Conservation (phyloP, 805 yeast genomes). For the Hanseniaspora taiwanica region DNA sequence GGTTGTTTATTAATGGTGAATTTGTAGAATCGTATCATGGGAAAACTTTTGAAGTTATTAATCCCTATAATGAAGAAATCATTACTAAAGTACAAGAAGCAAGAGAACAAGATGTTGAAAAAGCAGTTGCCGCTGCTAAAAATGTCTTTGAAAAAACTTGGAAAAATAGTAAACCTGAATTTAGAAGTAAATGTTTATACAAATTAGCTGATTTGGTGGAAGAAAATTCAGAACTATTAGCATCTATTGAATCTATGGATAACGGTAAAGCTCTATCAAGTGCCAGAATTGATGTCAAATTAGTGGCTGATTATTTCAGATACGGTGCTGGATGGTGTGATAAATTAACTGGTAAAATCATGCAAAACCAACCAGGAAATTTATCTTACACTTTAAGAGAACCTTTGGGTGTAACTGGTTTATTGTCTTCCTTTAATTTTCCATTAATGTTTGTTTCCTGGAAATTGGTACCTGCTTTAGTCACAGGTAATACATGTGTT, state of each 20-base stretch:
- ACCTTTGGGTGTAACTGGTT: slow-evolving; percentile 83
- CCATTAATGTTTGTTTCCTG: slow-evolving; percentile 80
- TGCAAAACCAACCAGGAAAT: slow-evolving; percentile 44
- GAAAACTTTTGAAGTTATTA: slow-evolving; percentile 47
- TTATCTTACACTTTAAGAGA: slow-evolving; percentile 59
- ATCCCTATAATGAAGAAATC: slow-evolving; percentile 61
- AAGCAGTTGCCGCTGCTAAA: slow-evolving; percentile 77
- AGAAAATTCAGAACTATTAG: slow-evolving; percentile 56
- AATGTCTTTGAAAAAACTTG: slow-evolving; percentile 61
- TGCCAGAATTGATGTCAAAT: slow-evolving; percentile 64
- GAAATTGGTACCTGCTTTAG: slow-evolving; percentile 78
- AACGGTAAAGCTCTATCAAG: slow-evolving; percentile 74
- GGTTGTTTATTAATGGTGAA: slow-evolving; percentile 65
- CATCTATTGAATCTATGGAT: slow-evolving; percentile 76
- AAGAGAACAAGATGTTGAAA: slow-evolving; percentile 59
- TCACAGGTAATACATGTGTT: slow-evolving; percentile 76
- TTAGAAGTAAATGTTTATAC: slow-evolving; percentile 46
- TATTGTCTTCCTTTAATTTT: slow-evolving; percentile 89
- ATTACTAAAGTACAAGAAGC: slow-evolving; percentile 56
- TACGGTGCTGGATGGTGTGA: slow-evolving; percentile 79
- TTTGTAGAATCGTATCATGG: slow-evolving; percentile 41
- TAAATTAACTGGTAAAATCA: slow-evolving; percentile 43
- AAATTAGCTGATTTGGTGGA: slow-evolving; percentile 74
- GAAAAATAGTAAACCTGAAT: slow-evolving; percentile 55
- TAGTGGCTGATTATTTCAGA: slow-evolving; percentile 58